Evolutionary conservation across 2,329 filamentous ascomycete genomes (phyloP).

Genomic region (Calonectria pseudoturangicola): DNA sequence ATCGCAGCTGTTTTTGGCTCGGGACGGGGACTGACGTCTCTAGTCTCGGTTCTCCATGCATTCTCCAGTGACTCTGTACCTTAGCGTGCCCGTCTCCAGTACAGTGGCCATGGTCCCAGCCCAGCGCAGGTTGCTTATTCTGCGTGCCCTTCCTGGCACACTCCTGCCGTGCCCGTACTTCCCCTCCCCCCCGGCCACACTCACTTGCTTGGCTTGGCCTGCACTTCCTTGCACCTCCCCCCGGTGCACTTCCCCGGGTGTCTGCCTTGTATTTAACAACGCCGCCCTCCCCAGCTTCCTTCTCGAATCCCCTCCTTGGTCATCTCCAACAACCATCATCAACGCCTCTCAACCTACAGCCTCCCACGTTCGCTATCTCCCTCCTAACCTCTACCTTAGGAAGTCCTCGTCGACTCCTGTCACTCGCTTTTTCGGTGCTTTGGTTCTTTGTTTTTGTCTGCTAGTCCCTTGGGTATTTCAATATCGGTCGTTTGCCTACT

Average conservation of each 20-base stretch:
- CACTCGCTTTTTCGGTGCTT: conserved; percentile 79
- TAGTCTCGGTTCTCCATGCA: conserved; percentile 31
- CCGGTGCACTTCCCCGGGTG: conserved; percentile 47
- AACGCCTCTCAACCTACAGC: conserved; percentile 52
- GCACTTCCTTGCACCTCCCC: conserved; percentile 39
- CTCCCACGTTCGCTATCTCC: conserved; percentile 70
- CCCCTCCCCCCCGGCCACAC: conserved; percentile 45
- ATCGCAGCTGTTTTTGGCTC: conserved; percentile 29
- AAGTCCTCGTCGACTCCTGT: conserved; percentile 85
- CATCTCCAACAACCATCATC: conserved; percentile 53
- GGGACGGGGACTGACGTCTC: conserved; percentile 26
- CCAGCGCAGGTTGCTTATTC: conserved; percentile 30
- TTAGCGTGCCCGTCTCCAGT: conserved; percentile 33
- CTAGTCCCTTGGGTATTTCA: conserved; percentile 53
- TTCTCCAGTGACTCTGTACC: conserved; percentile 31
- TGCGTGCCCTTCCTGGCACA: conserved; percentile 30
- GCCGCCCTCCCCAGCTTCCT: conserved; percentile 53
- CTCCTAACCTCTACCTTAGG: conserved; percentile 68
- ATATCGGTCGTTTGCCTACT: conserved; percentile 45
- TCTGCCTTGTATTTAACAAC: conserved; percentile 58
- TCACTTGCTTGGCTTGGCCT: conserved; percentile 32
- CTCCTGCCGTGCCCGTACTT: conserved; percentile 41
- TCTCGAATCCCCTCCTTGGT: conserved; percentile 53
- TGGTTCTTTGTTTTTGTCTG: conserved; percentile 64
- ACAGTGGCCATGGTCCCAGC: conserved; percentile 27